Conservation (phyloP, 331 rosid genomes). For the Malus hybrid region DNA sequence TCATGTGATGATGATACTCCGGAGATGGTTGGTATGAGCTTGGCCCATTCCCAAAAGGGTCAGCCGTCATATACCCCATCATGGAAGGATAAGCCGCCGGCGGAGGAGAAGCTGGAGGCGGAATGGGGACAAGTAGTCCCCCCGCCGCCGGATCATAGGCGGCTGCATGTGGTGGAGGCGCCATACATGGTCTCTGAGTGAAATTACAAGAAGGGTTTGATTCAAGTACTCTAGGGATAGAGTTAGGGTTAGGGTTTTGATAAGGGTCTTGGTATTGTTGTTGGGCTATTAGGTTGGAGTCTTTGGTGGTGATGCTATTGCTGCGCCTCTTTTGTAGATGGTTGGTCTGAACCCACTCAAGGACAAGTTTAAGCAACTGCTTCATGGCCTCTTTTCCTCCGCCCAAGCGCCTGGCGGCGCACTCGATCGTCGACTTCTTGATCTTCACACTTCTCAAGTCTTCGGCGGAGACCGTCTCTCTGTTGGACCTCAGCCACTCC, state of each 20-base stretch:
- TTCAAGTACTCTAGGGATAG: constrained; percentile 9
- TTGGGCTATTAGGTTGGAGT: not conserved
- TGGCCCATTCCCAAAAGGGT: constrained; percentile 23
- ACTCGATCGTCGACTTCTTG: constrained; percentile 69
- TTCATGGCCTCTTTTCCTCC: constrained; percentile 96
- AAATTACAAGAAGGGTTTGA: constrained; percentile 20
- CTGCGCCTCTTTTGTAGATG: constrained; percentile 63
- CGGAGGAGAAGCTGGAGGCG: not conserved
- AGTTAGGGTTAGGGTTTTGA: constrained; percentile 36
- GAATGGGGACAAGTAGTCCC: not conserved
- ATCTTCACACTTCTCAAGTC: constrained; percentile 84
- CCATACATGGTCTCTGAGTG: constrained; percentile 39
- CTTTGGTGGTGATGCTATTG: not conserved
- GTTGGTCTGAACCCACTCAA: constrained; percentile 90
- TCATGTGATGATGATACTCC: constrained; percentile 29
- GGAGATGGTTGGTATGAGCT: constrained; percentile 16
- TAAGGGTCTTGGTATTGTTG: constrained; percentile 27
- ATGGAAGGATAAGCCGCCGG: constrained; percentile 15
- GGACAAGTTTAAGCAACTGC: constrained; percentile 77
- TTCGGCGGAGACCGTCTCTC: constrained; percentile 75
- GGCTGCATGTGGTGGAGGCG: constrained; percentile 12
- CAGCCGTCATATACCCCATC: constrained; percentile 40
- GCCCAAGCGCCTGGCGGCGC: constrained; percentile 78
- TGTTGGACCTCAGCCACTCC: constrained; percentile 80
- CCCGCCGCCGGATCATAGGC: constrained; percentile 22